phyloP scores from a whole-genome alignment of 169 alveolate species.

The Perkinsus marinus region DNA sequence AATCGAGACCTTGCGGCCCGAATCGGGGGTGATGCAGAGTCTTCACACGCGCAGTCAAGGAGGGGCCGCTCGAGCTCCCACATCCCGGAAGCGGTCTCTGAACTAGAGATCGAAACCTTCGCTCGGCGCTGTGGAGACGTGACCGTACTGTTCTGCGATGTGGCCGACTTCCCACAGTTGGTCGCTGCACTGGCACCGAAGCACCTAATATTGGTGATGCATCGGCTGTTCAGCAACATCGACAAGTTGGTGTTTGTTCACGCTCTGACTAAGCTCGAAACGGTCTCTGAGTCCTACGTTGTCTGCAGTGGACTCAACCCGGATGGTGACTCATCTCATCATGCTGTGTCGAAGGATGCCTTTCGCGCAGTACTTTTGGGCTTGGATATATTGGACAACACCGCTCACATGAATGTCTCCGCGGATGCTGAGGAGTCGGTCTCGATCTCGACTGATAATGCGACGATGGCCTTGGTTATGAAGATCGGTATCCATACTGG shows the following conservation, averaged over 20 bases:
- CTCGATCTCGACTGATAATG: too few species aligned
- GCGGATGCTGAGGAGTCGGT: not conserved
- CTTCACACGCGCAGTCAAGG: not conserved
- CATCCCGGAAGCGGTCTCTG: not conserved
- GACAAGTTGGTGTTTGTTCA: slow-evolving; percentile 51
- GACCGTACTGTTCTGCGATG: slow-evolving; percentile 89
- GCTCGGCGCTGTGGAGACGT: slow-evolving; percentile 71
- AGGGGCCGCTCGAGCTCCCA: not conserved
- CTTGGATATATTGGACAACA: slow-evolving; percentile 53
- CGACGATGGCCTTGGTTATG: slow-evolving; percentile 4
- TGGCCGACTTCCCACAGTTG: slow-evolving; percentile 84
- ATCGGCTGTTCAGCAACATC: slow-evolving; percentile 61
- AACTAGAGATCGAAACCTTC: not conserved
- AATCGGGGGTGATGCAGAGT: not conserved
- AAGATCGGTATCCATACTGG: slow-evolving; percentile 90
- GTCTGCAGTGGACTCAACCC: slow-evolving; percentile 58
- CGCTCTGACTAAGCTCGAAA: slow-evolving; percentile 52
- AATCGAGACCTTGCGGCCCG: slow-evolving; percentile 29
- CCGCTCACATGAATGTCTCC: not conserved
- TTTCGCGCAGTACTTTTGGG: slow-evolving; percentile 7
- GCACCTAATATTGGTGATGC: slow-evolving; percentile 78
- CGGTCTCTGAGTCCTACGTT: slow-evolving; percentile 66
- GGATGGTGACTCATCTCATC: not conserved
- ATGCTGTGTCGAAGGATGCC: not conserved
- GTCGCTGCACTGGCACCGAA: slow-evolving; percentile 79